phyloP scores from a whole-genome alignment of 495 filamentous ascomycete genomes.

The Annulohypoxylon maeteangense region DNA sequence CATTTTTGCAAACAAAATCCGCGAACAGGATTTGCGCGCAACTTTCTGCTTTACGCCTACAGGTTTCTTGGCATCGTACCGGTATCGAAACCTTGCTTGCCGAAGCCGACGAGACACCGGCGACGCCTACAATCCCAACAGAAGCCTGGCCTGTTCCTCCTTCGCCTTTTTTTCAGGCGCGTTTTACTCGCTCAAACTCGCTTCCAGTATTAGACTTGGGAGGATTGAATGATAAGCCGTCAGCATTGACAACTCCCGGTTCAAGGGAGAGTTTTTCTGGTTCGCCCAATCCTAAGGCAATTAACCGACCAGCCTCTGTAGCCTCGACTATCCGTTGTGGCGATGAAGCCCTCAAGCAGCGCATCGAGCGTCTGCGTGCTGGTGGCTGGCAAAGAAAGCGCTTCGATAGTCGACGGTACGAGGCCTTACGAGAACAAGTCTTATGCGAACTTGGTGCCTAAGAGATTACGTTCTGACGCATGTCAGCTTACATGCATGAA shows the following conservation, averaged over 20 bases:
- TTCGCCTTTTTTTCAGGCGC: not conserved
- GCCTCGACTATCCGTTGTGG: constrained; percentile 27
- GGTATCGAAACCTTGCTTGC: constrained; percentile 51
- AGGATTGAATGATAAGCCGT: constrained; percentile 4
- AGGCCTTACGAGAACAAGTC: constrained; percentile 59
- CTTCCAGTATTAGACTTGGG: constrained; percentile 30
- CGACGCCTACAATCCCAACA: not conserved
- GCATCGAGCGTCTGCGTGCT: constrained; percentile 59
- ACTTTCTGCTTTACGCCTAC: constrained; percentile 52
- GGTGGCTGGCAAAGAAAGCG: constrained; percentile 61
- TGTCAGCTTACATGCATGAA: constrained; percentile 19
- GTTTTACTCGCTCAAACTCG: constrained; percentile 29
- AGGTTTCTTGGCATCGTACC: constrained; percentile 54
- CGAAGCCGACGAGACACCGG: constrained; percentile 28
- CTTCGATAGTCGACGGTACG: constrained; percentile 60
- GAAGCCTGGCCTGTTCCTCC: constrained; percentile 16
- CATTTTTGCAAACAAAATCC: constrained; percentile 53
- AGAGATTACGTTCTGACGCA: not conserved
- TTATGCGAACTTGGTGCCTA: constrained; percentile 54
- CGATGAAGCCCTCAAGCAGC: constrained; percentile 44
- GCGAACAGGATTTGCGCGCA: constrained; percentile 56
- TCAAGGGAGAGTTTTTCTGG: constrained; percentile 21
- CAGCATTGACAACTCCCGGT: constrained; percentile 19
- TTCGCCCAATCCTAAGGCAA: constrained; percentile 14
- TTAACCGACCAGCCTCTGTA: constrained; percentile 34